phyloP scores from a whole-genome alignment of 768 basidiomycete genomes.

The Phanerochaete carnosa region DNA sequence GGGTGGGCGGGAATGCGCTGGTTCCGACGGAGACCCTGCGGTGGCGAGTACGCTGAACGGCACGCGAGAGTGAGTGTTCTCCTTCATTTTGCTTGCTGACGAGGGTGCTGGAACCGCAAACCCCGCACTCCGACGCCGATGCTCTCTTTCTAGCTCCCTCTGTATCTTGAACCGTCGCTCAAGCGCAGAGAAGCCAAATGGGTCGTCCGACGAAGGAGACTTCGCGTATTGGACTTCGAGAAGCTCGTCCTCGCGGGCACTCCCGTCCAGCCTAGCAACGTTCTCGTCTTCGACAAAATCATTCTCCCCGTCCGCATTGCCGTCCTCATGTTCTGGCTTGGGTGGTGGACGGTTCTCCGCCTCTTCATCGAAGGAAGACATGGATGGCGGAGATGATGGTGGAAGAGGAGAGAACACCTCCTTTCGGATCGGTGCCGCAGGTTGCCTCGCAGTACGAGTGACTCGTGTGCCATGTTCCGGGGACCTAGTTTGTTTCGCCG shows the following conservation, averaged over 20 bases:
- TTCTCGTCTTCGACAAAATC: conserved; percentile 7
- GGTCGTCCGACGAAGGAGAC: conserved; percentile 18
- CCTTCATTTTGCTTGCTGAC: conserved; percentile 9
- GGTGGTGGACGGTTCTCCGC: neutral
- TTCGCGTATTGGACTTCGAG: neutral
- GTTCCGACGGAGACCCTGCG: conserved; percentile 1
- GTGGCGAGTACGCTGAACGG: conserved; percentile 19
- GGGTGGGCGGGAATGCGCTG: conserved; percentile 13
- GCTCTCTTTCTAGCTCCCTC: conserved; percentile 2
- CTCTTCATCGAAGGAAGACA: conserved; percentile 10
- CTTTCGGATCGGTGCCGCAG: conserved; percentile 1
- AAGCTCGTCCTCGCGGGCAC: neutral
- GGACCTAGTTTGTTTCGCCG: neutral
- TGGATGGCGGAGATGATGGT: conserved; percentile 22
- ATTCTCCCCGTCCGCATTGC: neutral
- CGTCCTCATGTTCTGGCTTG: neutral
- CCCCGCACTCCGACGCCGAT: neutral
- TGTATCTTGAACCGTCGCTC: conserved; percentile 22
- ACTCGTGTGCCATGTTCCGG: neutral
- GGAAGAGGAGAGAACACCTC: conserved; percentile 22
- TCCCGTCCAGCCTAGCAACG: neutral
- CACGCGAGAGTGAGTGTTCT: conserved; percentile 9
- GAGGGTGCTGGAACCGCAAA: neutral
- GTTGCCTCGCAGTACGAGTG: neutral
- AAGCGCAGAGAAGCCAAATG: conserved; percentile 26